phyloP scores from a whole-genome alignment of 371 early-diverging fungal species.

The Actinomucor elegans region DNA sequence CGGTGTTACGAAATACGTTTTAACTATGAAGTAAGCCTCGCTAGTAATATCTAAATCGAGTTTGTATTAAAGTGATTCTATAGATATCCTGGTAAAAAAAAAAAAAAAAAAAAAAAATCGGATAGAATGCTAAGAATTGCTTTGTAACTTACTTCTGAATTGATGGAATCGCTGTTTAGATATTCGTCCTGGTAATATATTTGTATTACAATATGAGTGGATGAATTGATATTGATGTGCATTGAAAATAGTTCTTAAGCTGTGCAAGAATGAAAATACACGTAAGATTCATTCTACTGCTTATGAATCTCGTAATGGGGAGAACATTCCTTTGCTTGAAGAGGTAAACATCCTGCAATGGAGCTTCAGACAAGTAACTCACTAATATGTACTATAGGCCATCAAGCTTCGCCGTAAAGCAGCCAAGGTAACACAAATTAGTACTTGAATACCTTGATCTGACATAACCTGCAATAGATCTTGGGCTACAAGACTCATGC shows the following conservation, averaged over 20 bases:
- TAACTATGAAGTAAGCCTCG: constrained; percentile 73
- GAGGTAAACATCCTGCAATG: constrained; percentile 24
- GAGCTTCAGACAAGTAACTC: neutral
- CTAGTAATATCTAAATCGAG: neutral
- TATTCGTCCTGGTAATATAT: constrained; percentile 48
- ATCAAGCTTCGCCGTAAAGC: constrained; percentile 55
- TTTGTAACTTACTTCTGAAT: too few species aligned
- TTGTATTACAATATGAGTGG: too few species aligned
- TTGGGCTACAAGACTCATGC: constrained; percentile 80
- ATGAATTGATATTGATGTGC: too few species aligned
- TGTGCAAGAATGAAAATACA: constrained; percentile 62
- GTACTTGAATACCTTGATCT: neutral
- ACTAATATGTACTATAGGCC: constrained; percentile 36
- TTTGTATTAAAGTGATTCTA: neutral
- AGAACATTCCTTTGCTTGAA: constrained; percentile 58
- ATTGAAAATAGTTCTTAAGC: constrained; percentile 47
- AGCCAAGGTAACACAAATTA: constrained; percentile 42
- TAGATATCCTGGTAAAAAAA: constrained; percentile 43
- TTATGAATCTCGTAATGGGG: constrained; percentile 59
- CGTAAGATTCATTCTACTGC: constrained; percentile 53
- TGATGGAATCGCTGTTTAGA: constrained; percentile 23
- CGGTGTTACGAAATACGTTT: constrained; percentile 61
- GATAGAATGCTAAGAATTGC: too few species aligned
- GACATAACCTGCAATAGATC: constrained; percentile 28
- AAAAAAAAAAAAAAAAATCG: too few species aligned